Percentiles rank a stretch among this genome's conserved stretches.
Conservation (phyloP, 495 filamentous ascomycete genomes). For the Oidiodendron maius region DNA sequence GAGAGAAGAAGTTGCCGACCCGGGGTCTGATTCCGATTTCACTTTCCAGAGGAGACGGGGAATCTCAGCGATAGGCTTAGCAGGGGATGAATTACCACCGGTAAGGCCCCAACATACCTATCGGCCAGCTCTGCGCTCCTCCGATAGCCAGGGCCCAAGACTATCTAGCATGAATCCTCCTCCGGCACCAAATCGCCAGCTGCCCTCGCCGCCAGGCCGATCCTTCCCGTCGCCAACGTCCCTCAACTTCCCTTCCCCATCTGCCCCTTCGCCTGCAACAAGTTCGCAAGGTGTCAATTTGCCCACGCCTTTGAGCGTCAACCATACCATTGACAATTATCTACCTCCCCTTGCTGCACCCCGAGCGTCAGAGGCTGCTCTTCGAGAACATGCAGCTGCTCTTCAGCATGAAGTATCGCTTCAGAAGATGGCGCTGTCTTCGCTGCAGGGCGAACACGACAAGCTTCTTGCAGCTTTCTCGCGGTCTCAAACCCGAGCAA, state of each 20-base stretch:
- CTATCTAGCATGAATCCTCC: slow-evolving; percentile 22
- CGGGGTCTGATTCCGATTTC: slow-evolving; percentile 12
- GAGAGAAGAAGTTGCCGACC: slow-evolving; percentile 4
- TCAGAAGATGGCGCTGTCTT: slow-evolving; percentile 39
- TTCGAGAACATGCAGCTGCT: slow-evolving; percentile 35
- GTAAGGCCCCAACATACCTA: slow-evolving; percentile 13
- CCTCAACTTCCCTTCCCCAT: slow-evolving; percentile 18
- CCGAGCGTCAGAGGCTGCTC: slow-evolving; percentile 22
- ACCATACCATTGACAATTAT: slow-evolving; percentile 7
- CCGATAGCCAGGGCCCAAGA: slow-evolving; percentile 7
- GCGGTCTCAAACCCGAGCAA: slow-evolving; percentile 35
- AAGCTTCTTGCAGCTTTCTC: slow-evolving; percentile 37
- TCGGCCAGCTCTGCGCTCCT: slow-evolving; percentile 6
- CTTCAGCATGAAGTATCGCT: slow-evolving; percentile 44
- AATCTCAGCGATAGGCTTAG: neutral
- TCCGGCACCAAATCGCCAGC: slow-evolving; percentile 17
- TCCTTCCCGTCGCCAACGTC: slow-evolving; percentile 19
- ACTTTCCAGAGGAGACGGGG: slow-evolving; percentile 10
- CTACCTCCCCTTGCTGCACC: slow-evolving; percentile 14
- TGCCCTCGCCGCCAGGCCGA: slow-evolving; percentile 19
- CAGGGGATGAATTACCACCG: slow-evolving; percentile 7
- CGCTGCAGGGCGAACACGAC: slow-evolving; percentile 40
- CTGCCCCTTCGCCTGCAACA: slow-evolving; percentile 12
- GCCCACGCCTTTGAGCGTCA: slow-evolving; percentile 7
- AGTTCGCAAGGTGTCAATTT: slow-evolving; percentile 9